Evolutionary conservation across 148 eudicot species (phyloP).

Genomic region (Chenopodium berlandieri): DNA sequence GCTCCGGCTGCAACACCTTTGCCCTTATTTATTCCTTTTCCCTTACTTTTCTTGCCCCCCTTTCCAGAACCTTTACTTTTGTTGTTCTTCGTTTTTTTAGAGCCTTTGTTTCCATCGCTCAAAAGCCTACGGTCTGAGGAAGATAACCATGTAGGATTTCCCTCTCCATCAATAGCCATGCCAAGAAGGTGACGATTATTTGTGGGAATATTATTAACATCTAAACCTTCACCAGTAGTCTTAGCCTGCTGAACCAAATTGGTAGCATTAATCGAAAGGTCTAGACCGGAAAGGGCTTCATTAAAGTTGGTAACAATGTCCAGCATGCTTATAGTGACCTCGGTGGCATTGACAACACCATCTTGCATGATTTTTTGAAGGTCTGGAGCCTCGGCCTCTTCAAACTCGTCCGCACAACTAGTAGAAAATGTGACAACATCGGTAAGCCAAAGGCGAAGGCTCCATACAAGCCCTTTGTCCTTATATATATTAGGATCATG

Average conservation of each 20-base stretch:
- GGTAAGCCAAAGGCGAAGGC: slow-evolving; percentile 50
- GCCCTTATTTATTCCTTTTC: background rate
- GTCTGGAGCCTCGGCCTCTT: slow-evolving; percentile 36
- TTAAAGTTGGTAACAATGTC: slow-evolving; percentile 41
- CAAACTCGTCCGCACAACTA: slow-evolving; percentile 46
- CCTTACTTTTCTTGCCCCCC: background rate
- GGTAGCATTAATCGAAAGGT: slow-evolving; percentile 28
- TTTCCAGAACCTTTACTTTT: background rate
- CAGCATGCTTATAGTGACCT: slow-evolving; percentile 46
- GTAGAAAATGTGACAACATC: slow-evolving; percentile 46
- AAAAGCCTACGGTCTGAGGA: slow-evolving; percentile 40
- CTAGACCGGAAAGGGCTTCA: slow-evolving; percentile 17
- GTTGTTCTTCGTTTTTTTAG: slow-evolving; percentile 7
- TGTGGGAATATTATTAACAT: too few relatives aligned
- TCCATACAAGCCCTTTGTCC: slow-evolving; percentile 25
- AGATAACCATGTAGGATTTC: slow-evolving; percentile 52
- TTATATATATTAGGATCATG: slow-evolving; percentile 32
- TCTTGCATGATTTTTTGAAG: slow-evolving; percentile 32
- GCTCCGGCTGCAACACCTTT: background rate
- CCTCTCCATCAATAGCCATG: slow-evolving; percentile 19
- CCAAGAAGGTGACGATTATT: slow-evolving; percentile 37
- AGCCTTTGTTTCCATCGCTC: background rate
- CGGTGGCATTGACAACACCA: slow-evolving; percentile 33
- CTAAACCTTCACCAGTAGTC: background rate
- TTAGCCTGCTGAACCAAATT: slow-evolving; percentile 13